Conservation (phyloP, 192 early-diverging fungal genomes). For the Backusella tarrabulga region DNA sequence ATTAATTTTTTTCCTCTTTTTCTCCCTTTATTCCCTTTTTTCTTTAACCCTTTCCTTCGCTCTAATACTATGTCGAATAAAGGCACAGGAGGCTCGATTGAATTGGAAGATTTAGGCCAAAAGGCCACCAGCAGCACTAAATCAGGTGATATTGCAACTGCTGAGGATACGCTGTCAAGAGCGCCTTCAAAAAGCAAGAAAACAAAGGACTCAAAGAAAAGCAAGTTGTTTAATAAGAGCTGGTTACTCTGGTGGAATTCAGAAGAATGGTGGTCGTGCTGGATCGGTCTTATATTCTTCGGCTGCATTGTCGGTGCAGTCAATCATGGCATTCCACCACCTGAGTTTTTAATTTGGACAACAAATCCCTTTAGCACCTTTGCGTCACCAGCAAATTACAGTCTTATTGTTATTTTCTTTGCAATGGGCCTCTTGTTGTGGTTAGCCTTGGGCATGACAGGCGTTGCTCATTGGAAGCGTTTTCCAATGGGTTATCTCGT, state of each 20-base stretch:
- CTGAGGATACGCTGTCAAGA: neutral
- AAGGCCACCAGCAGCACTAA: neutral
- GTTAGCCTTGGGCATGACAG: constrained; percentile 36
- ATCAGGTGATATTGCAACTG: neutral
- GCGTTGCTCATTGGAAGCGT: constrained; percentile 32
- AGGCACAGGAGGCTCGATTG: neutral
- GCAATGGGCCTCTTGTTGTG: constrained; percentile 45
- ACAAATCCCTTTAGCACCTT: constrained; percentile 48
- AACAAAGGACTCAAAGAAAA: neutral
- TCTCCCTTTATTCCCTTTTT: neutral
- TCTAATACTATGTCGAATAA: neutral
- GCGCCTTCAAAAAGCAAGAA: neutral
- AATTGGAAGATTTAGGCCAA: neutral
- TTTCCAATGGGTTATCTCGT: constrained; percentile 45
- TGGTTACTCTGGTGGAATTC: constrained; percentile 55
- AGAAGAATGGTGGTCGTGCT: constrained; percentile 58
- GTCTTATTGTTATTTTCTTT: constrained; percentile 43
- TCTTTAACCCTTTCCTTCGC: neutral
- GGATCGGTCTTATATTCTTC: constrained; percentile 54
- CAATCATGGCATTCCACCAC: constrained; percentile 38
- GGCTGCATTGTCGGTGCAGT: constrained; percentile 42
- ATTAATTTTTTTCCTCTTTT: neutral
- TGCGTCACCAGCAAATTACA: constrained; percentile 32
- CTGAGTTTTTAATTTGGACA: constrained; percentile 41
- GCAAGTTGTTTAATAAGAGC: constrained; percentile 14